phyloP scores from a whole-genome alignment of 148 eudicot genomes.

The Rhododendron simsii region DNA sequence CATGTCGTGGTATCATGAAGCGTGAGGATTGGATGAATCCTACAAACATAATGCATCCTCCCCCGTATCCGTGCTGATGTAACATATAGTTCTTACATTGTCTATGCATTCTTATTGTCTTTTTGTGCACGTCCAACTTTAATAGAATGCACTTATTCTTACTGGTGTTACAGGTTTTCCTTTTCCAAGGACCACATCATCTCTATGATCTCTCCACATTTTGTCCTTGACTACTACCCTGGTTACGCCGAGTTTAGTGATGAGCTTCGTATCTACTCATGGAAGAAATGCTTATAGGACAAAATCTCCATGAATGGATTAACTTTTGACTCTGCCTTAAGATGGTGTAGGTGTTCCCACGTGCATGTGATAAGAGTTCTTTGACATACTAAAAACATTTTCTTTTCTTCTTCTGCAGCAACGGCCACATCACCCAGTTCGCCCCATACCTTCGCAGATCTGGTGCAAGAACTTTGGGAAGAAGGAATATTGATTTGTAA shows the following conservation, averaged over 20 bases:
- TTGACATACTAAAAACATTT: background rate
- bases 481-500: conserved; percentile 55
- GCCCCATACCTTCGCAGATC: conserved; percentile 87
- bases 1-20: background rate
- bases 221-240: no score
- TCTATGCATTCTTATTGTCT: background rate
- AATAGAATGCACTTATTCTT: background rate
- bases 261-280: background rate
- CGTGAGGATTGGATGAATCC: background rate
- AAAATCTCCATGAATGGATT: background rate
- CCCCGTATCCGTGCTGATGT: background rate
- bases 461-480: conserved; percentile 99
- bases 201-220: background rate
- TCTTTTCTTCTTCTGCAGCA: conserved; percentile 50
- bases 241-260: background rate
- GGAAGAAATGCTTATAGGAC: background rate
- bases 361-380: background rate
- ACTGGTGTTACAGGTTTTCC: background rate
- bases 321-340: background rate
- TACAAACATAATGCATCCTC: background rate
- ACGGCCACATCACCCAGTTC: conserved; percentile 89
- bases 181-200: background rate
- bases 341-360: background rate
- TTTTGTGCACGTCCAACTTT: background rate
- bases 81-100: background rate